A percentile compares a stretch with the other conserved stretches of the same genome.
Conservation (phyloP, 306 rosid genomes). For the Morella rubra region DNA sequence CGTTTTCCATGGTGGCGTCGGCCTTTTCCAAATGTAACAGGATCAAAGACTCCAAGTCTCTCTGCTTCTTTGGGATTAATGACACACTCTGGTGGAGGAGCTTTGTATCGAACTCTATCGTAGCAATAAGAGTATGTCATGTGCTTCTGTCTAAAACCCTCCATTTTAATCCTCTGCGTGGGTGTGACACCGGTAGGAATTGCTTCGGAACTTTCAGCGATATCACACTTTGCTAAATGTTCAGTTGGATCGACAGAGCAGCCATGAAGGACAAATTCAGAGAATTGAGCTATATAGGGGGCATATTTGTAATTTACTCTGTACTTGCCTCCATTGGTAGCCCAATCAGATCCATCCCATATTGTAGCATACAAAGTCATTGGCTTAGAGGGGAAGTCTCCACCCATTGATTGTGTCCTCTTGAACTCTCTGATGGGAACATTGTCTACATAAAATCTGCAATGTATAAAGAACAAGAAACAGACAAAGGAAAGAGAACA, state of each 20-base stretch:
- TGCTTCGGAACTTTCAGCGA: conserved; percentile 30
- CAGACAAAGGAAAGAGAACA: conserved; percentile 4
- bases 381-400: conserved; percentile 91
- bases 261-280: conserved; percentile 79
- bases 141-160: conserved; percentile 67
- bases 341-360: conserved; percentile 99
- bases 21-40: conserved; percentile 73
- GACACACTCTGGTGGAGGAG: conserved; percentile 76
- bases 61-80: conserved; percentile 61
- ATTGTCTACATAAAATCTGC: conserved; percentile 85
- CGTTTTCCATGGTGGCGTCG: conserved; percentile 56
- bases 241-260: conserved; percentile 84
- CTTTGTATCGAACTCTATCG: conserved; percentile 62
- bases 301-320: conserved; percentile 88
- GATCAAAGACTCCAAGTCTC: conserved; percentile 67
- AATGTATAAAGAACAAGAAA: neutral
- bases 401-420: conserved; percentile 77
- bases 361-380: conserved; percentile 93
- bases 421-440: conserved; percentile 81
- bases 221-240: conserved; percentile 52
- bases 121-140: conserved; percentile 95
- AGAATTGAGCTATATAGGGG: conserved; percentile 72
- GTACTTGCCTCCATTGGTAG: conserved; percentile 95
- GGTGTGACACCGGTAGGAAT: conserved; percentile 52
- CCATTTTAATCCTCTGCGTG: conserved; percentile 56